Percentiles rank a stretch among this genome's conserved stretches.
These are phyloP conservation scores for Antrodiella citrinella DNA, from an alignment of 768 basidiomycete species.

Conservation along the genomic window DNA sequence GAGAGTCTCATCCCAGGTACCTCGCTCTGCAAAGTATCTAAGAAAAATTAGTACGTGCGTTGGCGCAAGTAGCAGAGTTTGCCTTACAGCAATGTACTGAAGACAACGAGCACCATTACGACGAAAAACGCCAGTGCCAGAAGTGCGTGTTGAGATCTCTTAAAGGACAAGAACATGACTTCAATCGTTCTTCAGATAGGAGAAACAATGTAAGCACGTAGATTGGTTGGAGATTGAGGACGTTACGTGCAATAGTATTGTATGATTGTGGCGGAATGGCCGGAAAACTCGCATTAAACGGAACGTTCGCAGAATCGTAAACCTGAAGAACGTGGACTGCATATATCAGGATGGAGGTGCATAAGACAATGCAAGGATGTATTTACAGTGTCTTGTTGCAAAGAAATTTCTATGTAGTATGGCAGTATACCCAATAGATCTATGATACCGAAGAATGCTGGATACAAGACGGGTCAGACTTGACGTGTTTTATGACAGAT, in stretches of 20 bases:
- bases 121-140: conserved; percentile 87
- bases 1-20: conserved; percentile 78
- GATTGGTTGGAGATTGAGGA: neutral
- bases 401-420: conserved; percentile 79
- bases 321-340: conserved; percentile 80
- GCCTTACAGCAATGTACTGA: conserved; percentile 74
- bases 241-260: conserved; percentile 63
- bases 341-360: neutral
- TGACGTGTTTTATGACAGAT: neutral
- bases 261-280: conserved; percentile 80
- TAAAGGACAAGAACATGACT: conserved; percentile 87
- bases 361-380: conserved; percentile 2
- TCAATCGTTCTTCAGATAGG: conserved; percentile 72
- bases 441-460: conserved; percentile 79
- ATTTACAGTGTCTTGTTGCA: conserved; percentile 80
- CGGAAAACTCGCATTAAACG: conserved; percentile 83
- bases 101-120: conserved; percentile 77
- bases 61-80: neutral
- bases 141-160: conserved; percentile 79
- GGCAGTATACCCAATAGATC: conserved; percentile 82
- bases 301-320: conserved; percentile 87
- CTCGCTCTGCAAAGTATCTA: conserved; percentile 86
- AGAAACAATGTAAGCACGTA: conserved; percentile 1
- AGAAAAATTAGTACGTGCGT: neutral
- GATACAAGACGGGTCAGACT: neutral